Evolutionary conservation across 1,139 yeast genomes (phyloP), one percentile per base, ranked within the genome.

Genomic region (Geotrichum candidum): DNA sequence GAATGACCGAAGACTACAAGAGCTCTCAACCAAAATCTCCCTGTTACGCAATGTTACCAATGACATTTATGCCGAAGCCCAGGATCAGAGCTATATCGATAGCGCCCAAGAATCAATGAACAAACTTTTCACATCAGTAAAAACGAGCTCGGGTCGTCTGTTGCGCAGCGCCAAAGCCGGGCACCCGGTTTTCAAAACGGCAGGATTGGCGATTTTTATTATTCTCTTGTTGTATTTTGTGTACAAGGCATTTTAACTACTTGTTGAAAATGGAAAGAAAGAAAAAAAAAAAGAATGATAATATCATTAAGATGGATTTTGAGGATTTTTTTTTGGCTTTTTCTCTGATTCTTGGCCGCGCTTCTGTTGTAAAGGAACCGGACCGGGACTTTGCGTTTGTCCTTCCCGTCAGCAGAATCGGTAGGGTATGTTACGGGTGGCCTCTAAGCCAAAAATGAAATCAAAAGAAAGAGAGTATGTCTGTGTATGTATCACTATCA

Each of bases 161-260:
- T 77, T 88, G 38, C 81, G 87, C 55, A 81, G 87, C 0, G 78
- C 84, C 70, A 76, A 76, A 56, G 78, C 83, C 6, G 88, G 88
- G 22, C 84, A 83, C 53, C 81, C 83, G 25, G 73, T 84, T 38
- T 80, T 84, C 77, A 80, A 82, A 70, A 82, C 80, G 76, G 88
- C 81, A 13, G 84, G 80, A 18, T 69, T 82, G 60, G 87, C 90
- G 5, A 76, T 90, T 64, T 68, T 82, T 54, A 78, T 78, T 3
- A 85, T 90, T 68, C 81, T 90, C 68, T 77, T 90, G 6, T 68
- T 89, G 50, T 90, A 90, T 82, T 82, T 86, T 69, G 73, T 90
- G 65, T 80, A 56, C 48, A 59, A 62, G 45, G 63, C 56, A 15
- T 50, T 60, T 27, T 60, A 38, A 33, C 35, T 15, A 45, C 10